phyloP scores from a whole-genome alignment of 2,329 filamentous ascomycete genomes.

The Mycosphaerella sp. region DNA sequence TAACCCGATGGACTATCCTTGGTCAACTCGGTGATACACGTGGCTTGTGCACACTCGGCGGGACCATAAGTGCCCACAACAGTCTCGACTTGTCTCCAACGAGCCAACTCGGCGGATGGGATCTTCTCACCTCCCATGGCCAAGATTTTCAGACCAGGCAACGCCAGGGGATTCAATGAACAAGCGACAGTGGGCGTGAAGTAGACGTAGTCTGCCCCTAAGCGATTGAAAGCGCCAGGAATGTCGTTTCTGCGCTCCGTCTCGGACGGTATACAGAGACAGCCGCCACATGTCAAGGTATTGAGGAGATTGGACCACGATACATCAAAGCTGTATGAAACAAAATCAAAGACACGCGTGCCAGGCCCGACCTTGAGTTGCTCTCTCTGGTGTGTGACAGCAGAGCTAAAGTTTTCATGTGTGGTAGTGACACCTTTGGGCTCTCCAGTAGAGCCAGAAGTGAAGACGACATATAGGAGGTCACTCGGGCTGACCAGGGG shows the following conservation, averaged over 20 bases:
- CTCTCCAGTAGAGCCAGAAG: conserved; percentile 16
- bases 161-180: conserved; percentile 33
- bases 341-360: conserved; percentile 16
- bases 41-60: conserved; percentile 30
- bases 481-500: conserved; percentile 2
- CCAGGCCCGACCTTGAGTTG: conserved; percentile 4
- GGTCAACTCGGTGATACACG: conserved; percentile 3
- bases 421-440: conserved; percentile 15
- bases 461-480: conserved; percentile 12
- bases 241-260: conserved; percentile 7
- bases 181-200: conserved; percentile 52
- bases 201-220: conserved; percentile 39
- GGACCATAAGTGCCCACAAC: conserved; percentile 43
- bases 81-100: conserved; percentile 36
- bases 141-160: conserved; percentile 6
- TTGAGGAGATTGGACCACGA: conserved; percentile 15
- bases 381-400: conserved; percentile 1
- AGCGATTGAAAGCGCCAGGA: conserved; percentile 33
- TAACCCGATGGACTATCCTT: neutral
- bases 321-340: conserved; percentile 15
- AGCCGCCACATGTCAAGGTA: conserved; percentile 17
- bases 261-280: conserved; percentile 16
- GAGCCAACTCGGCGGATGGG: conserved; percentile 33
- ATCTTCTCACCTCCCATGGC: conserved; percentile 36
- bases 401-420: conserved; percentile 10